phyloP scores from a whole-genome alignment of 495 filamentous ascomycete genomes.

The Cryomyces minteri region DNA sequence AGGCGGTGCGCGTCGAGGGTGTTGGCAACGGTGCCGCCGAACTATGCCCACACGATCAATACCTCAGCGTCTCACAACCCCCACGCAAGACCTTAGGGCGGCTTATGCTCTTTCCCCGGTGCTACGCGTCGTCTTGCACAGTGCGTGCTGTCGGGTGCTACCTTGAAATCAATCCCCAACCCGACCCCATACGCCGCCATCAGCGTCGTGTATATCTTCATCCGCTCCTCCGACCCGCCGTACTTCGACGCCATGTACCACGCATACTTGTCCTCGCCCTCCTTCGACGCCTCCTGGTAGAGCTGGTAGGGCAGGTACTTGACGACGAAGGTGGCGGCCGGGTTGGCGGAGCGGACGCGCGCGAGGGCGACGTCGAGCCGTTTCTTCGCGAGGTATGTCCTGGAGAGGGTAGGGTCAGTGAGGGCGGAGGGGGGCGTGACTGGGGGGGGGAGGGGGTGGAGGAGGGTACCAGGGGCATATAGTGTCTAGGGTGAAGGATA shows the following conservation, averaged over 20 bases:
- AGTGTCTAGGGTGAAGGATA: slow-evolving; percentile 34
- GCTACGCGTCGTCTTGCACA: too few species aligned
- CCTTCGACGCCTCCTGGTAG: slow-evolving; percentile 27
- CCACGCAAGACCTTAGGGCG: too few species aligned
- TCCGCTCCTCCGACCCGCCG: slow-evolving; percentile 24
- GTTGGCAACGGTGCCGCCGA: slow-evolving; percentile 30
- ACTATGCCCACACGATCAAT: slow-evolving; percentile 1
- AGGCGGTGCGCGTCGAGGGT: slow-evolving; percentile 32
- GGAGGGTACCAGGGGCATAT: slow-evolving; percentile 30
- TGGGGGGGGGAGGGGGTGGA: not conserved
- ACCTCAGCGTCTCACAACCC: too few species aligned
- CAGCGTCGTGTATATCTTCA: slow-evolving; percentile 27
- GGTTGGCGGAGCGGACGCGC: slow-evolving; percentile 17
- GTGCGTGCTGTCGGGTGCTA: too few species aligned
- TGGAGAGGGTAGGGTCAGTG: slow-evolving; percentile 3
- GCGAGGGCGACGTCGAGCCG: slow-evolving; percentile 20
- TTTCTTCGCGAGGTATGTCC: slow-evolving; percentile 33
- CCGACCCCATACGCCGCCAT: slow-evolving; percentile 26
- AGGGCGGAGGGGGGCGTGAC: too few species aligned
- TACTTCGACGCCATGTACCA: slow-evolving; percentile 27
- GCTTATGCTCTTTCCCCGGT: too few species aligned
- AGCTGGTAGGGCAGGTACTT: slow-evolving; percentile 33
- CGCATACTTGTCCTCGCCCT: slow-evolving; percentile 27
- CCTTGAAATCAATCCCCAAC: slow-evolving; percentile 25
- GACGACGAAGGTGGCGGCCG: slow-evolving; percentile 26